phyloP scores from a whole-genome alignment of 2,329 filamentous ascomycete species.

The Fulvia fulva region DNA sequence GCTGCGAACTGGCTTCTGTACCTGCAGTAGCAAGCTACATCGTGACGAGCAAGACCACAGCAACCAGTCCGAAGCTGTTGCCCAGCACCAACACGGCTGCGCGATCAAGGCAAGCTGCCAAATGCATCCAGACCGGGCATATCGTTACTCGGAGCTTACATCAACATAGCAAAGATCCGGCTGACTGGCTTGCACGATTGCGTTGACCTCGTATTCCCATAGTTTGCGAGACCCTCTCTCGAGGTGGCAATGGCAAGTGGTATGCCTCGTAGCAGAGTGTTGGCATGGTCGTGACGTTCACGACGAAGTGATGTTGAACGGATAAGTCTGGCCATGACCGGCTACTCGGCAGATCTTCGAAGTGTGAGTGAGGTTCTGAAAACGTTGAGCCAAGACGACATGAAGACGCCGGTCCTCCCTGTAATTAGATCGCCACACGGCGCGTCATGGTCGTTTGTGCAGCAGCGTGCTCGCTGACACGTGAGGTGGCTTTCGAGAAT shows the following conservation, averaged over 20 bases:
- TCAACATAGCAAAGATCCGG: neutral
- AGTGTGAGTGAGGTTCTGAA: slow-evolving; percentile 1
- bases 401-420: neutral
- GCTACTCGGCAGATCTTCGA: neutral
- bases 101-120: slow-evolving; percentile 3
- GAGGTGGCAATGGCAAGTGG: neutral
- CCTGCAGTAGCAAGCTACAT: slow-evolving; percentile 4
- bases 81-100: slow-evolving; percentile 2
- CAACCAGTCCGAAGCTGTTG: slow-evolving; percentile 3
- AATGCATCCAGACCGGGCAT: neutral
- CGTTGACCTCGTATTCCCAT: neutral
- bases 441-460: slow-evolving; percentile 1
- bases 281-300: neutral
- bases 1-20: slow-evolving; percentile 1
- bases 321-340: neutral
- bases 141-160: neutral
- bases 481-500: neutral
- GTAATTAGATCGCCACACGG: slow-evolving; percentile 7
- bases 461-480: neutral
- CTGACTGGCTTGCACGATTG: neutral
- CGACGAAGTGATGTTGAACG: neutral
- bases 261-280: neutral
- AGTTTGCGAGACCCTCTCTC: neutral
- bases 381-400: slow-evolving; percentile 5
- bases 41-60: slow-evolving; percentile 1